Evolutionary conservation across 1,284 basidiomycete genomes (phyloP), one percentile per base, ranked within the genome.

Genomic region (Ustilago sp.): DNA sequence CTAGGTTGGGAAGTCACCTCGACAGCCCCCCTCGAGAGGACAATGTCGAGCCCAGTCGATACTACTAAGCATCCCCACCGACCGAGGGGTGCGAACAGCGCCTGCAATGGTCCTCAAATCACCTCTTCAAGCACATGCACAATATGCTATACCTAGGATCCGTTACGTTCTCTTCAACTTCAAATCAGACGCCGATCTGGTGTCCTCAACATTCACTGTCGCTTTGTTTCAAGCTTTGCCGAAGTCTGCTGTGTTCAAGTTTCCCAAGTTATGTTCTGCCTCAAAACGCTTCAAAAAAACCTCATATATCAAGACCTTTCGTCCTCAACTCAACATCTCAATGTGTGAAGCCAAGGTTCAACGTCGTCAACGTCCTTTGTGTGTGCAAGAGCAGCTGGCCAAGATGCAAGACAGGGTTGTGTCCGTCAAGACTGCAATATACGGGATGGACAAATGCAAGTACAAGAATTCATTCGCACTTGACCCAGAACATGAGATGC

Each of bases 11-110:
- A 57, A 78, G 75, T 52, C 71, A 78, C 60, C 61, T 78, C 47
- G 75, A 78, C 65, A 74, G 71, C 63, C 75, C 75, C 2, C 75
- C 75, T 13, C 75, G 75, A 11, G 75, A 74, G 19, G 71, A 70
- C 47, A 56, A 65, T n/a, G 70, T 73, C n/a, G 75, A 78, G 36
- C 75, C 68, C 19, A 69, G 65, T 56, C 67, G 71, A 43, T 78
- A 64, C 68, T 78, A 70, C 36, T 39, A 23, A 34, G 23, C n/a
- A 15, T 31, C n/a, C 36, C 31, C 41, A 31, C 6, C 38, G 3
- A 15, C 17, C 39, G 6, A 17, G 7, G n/a, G 17, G n/a, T 45
- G n/a, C 38, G 38, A 39, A 39, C 23, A 28, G 23, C 23, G 23
- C 23, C 23, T 28, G 23, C 23, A 28, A 28, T 28, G 23, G 23